Evolutionary conservation across 2,329 filamentous ascomycete genomes (phyloP).

Genomic region (Penicillium sp.): DNA sequence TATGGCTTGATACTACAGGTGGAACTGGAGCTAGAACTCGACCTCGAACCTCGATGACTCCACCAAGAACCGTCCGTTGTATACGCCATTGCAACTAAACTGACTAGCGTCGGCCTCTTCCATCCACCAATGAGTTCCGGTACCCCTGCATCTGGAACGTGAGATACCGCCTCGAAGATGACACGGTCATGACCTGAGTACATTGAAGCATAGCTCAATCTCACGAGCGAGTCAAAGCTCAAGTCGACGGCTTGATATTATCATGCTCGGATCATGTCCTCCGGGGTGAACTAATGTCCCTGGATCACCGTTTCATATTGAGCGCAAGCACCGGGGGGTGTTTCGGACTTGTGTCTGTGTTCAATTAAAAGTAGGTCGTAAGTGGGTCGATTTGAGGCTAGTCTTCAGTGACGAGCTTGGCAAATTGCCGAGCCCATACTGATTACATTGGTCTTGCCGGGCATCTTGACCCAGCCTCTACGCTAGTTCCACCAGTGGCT

Average conservation of each 20-base stretch:
- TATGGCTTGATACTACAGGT: background rate
- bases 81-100: background rate
- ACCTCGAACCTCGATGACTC: no score
- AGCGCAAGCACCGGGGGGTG: background rate
- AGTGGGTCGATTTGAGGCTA: background rate
- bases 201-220: no score
- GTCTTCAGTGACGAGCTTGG: background rate
- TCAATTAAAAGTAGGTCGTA: background rate
- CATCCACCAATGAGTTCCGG: background rate
- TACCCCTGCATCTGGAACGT: background rate
- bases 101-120: background rate
- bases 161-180: background rate
- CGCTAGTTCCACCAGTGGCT: background rate
- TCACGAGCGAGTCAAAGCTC: no score
- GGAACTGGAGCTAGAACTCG: background rate
- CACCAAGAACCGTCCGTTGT: no score
- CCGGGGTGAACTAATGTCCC: background rate
- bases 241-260: no score
- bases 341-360: background rate
- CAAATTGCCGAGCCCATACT: background rate
- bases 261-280: background rate
- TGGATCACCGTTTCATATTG: conserved; percentile 9
- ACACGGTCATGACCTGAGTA: background rate
- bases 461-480: background rate
- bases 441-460: background rate